Percentiles rank a stretch among this genome's conserved stretches.
phyloP scores from a whole-genome alignment of 768 basidiomycete genomes.

The Boletus edulis region DNA sequence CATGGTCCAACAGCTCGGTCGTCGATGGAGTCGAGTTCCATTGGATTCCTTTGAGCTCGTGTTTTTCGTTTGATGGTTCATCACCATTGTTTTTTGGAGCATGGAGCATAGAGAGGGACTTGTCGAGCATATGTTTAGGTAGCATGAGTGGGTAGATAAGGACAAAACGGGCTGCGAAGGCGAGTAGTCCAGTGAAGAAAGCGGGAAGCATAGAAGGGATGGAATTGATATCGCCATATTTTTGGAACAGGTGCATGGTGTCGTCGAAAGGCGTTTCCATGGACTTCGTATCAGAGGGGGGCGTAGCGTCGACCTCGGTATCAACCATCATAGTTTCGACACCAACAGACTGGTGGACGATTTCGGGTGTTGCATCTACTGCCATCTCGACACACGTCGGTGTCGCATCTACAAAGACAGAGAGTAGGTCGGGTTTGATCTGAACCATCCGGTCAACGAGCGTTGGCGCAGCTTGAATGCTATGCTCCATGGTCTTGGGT shows the following conservation, averaged over 20 bases:
- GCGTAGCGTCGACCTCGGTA: constrained; percentile 34
- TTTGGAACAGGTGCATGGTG: constrained; percentile 19
- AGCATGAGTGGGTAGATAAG: constrained; percentile 50
- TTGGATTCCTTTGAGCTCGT: constrained; percentile 25
- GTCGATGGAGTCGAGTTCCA: constrained; percentile 27
- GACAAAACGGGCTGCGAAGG: constrained; percentile 47
- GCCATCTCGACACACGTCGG: constrained; percentile 44
- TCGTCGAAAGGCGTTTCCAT: constrained; percentile 25
- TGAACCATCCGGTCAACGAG: constrained; percentile 39
- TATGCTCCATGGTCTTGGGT: constrained; percentile 35
- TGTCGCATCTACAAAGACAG: constrained; percentile 51
- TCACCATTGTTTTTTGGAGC: constrained; percentile 27
- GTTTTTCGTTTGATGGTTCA: constrained; percentile 28
- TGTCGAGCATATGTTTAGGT: constrained; percentile 41
- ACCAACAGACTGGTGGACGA: constrained; percentile 33
- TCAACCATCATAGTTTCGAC: constrained; percentile 27
- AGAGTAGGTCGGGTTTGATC: constrained; percentile 36
- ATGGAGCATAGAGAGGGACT: constrained; percentile 35
- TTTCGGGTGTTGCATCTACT: constrained; percentile 43
- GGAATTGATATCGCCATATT: constrained; percentile 30
- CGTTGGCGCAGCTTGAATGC: constrained; percentile 38
- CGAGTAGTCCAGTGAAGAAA: constrained; percentile 37
- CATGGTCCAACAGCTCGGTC: constrained; percentile 30
- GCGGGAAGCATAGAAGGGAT: constrained; percentile 29
- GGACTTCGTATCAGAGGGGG: constrained; percentile 16